Percentiles rank a stretch among this genome's conserved stretches.
phyloP scores from a whole-genome alignment of 1,284 basidiomycete species.

The Mycena sp. region DNA sequence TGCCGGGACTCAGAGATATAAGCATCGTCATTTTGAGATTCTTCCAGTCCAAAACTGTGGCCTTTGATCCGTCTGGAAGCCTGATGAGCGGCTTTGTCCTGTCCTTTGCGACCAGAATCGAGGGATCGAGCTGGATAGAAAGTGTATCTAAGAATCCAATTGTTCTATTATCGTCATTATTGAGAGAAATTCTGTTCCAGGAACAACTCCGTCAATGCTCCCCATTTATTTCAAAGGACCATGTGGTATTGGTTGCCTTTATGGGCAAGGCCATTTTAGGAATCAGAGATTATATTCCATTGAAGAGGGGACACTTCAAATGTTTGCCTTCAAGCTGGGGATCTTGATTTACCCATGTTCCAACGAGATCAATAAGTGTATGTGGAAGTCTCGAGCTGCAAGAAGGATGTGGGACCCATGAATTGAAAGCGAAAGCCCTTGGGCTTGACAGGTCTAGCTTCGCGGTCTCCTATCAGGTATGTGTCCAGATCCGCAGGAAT shows the following conservation, averaged over 20 bases:
- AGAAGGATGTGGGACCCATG: conserved; percentile 17
- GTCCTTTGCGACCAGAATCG: not conserved
- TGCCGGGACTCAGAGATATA: not conserved
- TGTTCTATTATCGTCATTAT: not conserved
- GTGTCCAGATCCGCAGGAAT: conserved; percentile 12
- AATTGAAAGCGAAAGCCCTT: conserved; percentile 3
- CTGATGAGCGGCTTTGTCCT: not conserved
- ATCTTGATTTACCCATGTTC: not conserved
- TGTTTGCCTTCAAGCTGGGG: not conserved
- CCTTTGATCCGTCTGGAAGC: not conserved
- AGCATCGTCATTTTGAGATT: not conserved
- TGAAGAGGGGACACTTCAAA: not conserved
- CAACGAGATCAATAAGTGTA: not conserved
- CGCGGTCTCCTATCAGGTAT: not conserved
- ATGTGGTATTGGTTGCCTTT: not conserved
- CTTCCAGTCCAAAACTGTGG: conserved; percentile 1
- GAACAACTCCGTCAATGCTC: conserved; percentile 1
- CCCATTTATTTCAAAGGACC: not conserved
- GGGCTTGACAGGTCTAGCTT: not conserved
- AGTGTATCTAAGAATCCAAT: not conserved
- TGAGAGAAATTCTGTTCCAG: not conserved
- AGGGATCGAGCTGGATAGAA: not conserved
- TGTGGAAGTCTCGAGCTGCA: conserved; percentile 2
- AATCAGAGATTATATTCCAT: not conserved
- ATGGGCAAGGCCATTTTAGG: not conserved